Conservation (phyloP, 2,329 filamentous ascomycete species). For the Venturia carpophila region DNA sequence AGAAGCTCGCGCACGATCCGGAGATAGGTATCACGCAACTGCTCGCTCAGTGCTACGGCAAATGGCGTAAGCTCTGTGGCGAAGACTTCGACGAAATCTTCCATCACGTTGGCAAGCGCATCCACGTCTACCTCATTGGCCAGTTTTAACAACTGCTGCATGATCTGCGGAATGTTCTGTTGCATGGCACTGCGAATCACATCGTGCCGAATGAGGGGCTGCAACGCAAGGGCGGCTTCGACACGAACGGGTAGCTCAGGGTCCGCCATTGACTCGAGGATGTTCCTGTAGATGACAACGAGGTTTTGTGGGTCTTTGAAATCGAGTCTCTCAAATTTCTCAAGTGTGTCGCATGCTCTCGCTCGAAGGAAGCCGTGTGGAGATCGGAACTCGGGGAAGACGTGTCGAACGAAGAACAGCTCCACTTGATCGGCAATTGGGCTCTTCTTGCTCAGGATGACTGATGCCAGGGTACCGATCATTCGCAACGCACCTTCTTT, state of each 20-base stretch:
- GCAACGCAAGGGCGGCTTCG: slow-evolving; percentile 84
- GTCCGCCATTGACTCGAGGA: slow-evolving; percentile 94
- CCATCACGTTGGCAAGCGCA: slow-evolving; percentile 96
- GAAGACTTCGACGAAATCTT: slow-evolving; percentile 98
- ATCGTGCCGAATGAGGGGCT: slow-evolving; percentile 92
- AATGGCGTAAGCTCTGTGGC: slow-evolving; percentile 95
- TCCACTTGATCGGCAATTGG: slow-evolving; percentile 96
- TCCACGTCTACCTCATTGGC: slow-evolving; percentile 98
- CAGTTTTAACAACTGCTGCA: slow-evolving; percentile 95
- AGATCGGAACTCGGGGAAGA: slow-evolving; percentile 96
- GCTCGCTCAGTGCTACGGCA: slow-evolving; percentile 89
- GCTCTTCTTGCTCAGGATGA: slow-evolving; percentile 96
- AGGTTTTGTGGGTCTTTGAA: slow-evolving; percentile 97
- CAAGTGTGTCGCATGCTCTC: slow-evolving; percentile 90
- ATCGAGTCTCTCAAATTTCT: slow-evolving; percentile 88
- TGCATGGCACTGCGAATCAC: slow-evolving; percentile 94
- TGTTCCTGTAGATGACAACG: slow-evolving; percentile 91
- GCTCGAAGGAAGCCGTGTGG: slow-evolving; percentile 86
- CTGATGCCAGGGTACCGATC: slow-evolving; percentile 90
- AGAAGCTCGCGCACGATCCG: slow-evolving; percentile 86
- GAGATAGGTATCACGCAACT: slow-evolving; percentile 91
- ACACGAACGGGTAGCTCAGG: slow-evolving; percentile 88
- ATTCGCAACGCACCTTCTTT: slow-evolving; percentile 96
- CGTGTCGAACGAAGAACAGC: slow-evolving; percentile 96
- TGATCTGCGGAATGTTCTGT: slow-evolving; percentile 95